Conservation (phyloP, 2,329 filamentous ascomycete species). For the Macrophomina phaseolina region DNA sequence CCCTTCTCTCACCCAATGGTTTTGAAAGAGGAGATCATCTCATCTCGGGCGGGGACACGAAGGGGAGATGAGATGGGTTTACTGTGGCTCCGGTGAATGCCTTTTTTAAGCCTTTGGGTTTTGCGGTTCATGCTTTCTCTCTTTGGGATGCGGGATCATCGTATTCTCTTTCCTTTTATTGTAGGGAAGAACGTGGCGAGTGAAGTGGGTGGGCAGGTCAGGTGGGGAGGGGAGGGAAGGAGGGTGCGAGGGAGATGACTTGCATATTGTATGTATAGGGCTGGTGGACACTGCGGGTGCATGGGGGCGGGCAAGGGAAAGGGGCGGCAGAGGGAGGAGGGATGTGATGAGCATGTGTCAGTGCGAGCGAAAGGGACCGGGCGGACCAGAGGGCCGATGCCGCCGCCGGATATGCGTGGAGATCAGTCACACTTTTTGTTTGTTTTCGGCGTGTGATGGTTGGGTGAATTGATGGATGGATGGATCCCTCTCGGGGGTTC, state of each 20-base stretch:
- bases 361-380: background rate
- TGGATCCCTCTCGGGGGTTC: background rate
- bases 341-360: background rate
- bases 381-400: background rate
- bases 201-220: too few relatives aligned
- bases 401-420: background rate
- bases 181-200: too few relatives aligned
- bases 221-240: too few relatives aligned
- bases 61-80: too few relatives aligned
- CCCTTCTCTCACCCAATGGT: too few relatives aligned
- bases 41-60: too few relatives aligned
- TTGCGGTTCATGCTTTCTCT: too few relatives aligned
- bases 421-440: background rate
- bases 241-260: background rate
- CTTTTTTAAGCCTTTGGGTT: too few relatives aligned
- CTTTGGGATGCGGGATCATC: too few relatives aligned
- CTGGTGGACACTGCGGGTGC: background rate
- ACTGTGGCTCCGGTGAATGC: too few relatives aligned
- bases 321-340: background rate
- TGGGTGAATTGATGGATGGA: background rate
- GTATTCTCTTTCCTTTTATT: too few relatives aligned
- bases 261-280: background rate
- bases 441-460: background rate
- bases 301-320: background rate
- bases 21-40: too few relatives aligned